Evolutionary conservation across 2,329 filamentous ascomycete genomes (phyloP).

Genomic region (Aspergillus aculeatinus): DNA sequence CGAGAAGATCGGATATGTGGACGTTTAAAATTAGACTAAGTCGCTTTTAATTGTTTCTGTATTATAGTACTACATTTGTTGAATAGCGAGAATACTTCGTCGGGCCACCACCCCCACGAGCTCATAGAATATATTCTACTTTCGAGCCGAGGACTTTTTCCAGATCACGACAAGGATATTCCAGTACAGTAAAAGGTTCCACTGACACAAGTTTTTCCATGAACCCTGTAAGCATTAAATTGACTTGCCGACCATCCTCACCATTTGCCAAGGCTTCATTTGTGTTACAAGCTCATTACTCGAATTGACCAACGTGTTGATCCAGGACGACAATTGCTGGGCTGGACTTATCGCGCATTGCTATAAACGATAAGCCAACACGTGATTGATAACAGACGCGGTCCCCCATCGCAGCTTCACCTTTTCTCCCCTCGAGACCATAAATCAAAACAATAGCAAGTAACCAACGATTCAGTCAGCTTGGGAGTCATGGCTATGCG

Average conservation of each 20-base stretch:
- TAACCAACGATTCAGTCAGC: neutral
- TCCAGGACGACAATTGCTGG: neutral
- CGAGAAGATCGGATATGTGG: constrained; percentile 75
- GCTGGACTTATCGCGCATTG: neutral
- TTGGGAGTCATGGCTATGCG: neutral
- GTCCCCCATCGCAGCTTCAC: neutral
- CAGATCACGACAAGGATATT: no score
- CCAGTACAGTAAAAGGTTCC: no score
- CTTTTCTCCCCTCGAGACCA: neutral
- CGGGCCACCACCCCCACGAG: neutral
- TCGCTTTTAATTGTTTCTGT: constrained; percentile 3
- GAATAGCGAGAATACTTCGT: neutral
- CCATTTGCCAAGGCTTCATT: no score
- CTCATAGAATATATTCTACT: neutral
- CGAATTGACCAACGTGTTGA: no score
- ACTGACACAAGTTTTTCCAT: no score
- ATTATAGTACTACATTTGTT: constrained; percentile 10
- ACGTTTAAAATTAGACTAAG: constrained; percentile 19
- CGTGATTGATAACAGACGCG: constrained; percentile 3
- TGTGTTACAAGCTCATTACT: no score
- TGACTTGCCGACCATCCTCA: no score
- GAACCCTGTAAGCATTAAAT: no score
- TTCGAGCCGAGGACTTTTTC: no score
- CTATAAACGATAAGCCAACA: neutral
- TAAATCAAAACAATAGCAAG: neutral